Conservation (phyloP, 2,329 filamentous ascomycete species). For the Boeremia lycopersici region DNA sequence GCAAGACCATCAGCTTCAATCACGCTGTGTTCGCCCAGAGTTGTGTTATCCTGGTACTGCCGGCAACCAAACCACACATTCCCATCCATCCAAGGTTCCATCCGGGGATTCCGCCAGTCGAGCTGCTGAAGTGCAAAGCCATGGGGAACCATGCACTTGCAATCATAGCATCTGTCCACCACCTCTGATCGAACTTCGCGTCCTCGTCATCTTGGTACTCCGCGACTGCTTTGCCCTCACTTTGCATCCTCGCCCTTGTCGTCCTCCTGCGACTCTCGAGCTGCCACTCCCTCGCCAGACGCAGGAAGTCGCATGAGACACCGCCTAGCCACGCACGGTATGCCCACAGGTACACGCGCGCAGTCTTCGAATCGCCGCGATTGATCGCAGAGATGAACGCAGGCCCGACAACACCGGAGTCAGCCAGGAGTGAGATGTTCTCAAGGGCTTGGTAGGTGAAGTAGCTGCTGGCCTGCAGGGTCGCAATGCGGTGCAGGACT, state of each 20-base stretch:
- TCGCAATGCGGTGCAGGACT: constrained; percentile 50
- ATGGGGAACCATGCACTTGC: constrained; percentile 53
- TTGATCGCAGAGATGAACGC: constrained; percentile 45
- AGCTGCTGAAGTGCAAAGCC: constrained; percentile 50
- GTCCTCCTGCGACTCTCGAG: constrained; percentile 45
- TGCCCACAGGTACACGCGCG: constrained; percentile 48
- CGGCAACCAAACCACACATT: constrained; percentile 49
- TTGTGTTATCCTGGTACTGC: constrained; percentile 37
- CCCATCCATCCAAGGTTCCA: constrained; percentile 55
- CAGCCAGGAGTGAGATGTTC: constrained; percentile 52
- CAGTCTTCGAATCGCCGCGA: constrained; percentile 43
- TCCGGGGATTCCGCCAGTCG: constrained; percentile 48
- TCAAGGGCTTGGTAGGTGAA: constrained; percentile 52
- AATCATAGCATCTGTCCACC: constrained; percentile 52
- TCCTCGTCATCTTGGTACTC: constrained; percentile 48
- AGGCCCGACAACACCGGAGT: constrained; percentile 48
- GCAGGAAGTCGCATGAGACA: constrained; percentile 52
- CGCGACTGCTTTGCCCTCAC: constrained; percentile 35
- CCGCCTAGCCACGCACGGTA: constrained; percentile 53
- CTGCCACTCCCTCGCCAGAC: constrained; percentile 51
- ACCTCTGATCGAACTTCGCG: constrained; percentile 44
- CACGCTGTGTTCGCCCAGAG: constrained; percentile 34
- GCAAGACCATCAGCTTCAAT: neutral
- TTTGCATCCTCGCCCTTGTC: constrained; percentile 34
- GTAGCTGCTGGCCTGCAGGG: constrained; percentile 51